These are phyloP conservation scores for Alternaria sp. DNA, from an alignment of 2,329 filamentous ascomycete species.

Conservation along the genomic window DNA sequence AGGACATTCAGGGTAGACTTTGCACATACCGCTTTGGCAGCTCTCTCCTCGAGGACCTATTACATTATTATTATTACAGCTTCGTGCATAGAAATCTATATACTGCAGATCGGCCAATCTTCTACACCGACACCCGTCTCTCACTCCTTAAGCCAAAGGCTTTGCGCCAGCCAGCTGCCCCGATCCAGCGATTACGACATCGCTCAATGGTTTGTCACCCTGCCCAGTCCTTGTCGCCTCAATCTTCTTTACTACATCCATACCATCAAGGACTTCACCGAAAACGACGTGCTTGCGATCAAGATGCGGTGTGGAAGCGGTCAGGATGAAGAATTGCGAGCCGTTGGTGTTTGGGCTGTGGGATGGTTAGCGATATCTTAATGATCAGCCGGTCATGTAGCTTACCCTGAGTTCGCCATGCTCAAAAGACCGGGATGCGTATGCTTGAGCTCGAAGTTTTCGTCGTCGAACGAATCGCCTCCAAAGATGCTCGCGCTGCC, in stretches of 20 bases:
- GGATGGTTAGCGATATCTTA: background rate
- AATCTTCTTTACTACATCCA: slow-evolving; percentile 94
- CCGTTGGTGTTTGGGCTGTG: slow-evolving; percentile 85
- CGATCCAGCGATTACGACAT: slow-evolving; percentile 14
- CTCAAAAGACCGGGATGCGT: slow-evolving; percentile 95
- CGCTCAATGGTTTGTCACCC: slow-evolving; percentile 10
- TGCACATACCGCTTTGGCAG: background rate
- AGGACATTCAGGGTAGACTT: background rate
- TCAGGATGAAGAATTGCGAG: slow-evolving; percentile 98
- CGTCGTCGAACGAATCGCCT: slow-evolving; percentile 80
- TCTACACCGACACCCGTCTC: background rate
- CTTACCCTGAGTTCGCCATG: slow-evolving; percentile 85
- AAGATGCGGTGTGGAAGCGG: slow-evolving; percentile 93
- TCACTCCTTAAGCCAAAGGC: background rate
- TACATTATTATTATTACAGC: slow-evolving; percentile 1
- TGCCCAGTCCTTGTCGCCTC: slow-evolving; percentile 72
- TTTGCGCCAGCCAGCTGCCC: slow-evolving; percentile 18
- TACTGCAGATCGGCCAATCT: background rate
- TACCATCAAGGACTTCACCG: slow-evolving; percentile 83
- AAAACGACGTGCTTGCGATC: slow-evolving; percentile 97
- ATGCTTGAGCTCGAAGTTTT: slow-evolving; percentile 88
- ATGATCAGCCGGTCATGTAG: background rate
- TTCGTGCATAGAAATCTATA: background rate
- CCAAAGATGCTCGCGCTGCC: slow-evolving; percentile 92
- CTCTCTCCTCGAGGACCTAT: background rate